Conservation (phyloP, 345 rosid genomes). For the Luvunga scandens region DNA sequence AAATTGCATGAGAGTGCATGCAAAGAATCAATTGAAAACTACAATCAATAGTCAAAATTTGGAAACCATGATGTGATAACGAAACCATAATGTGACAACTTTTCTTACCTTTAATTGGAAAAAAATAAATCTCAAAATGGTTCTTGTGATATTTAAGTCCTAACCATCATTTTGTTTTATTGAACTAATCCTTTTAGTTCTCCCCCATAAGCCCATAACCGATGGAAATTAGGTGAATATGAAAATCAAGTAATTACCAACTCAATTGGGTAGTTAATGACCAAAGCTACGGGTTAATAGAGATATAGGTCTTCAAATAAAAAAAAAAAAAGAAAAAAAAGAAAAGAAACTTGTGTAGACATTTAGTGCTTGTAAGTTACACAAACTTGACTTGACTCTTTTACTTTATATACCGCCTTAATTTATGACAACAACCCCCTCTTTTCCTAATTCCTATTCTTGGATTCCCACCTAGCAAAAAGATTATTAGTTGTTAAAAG, state of each 20-base stretch:
- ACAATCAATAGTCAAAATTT: not conserved
- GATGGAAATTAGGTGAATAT: not conserved
- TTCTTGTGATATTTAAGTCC: not conserved
- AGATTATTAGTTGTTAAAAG: not conserved
- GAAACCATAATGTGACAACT: not conserved
- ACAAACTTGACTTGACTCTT: conserved; percentile 11
- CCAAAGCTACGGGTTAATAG: not conserved
- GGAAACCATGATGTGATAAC: not conserved
- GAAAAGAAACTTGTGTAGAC: not conserved
- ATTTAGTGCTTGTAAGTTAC: conserved; percentile 17
- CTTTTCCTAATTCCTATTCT: not conserved
- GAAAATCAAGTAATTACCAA: not conserved
- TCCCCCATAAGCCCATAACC: not conserved
- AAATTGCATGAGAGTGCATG: conserved; percentile 4
- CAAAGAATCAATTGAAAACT: not conserved
- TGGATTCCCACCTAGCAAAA: not conserved
- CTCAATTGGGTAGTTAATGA: not conserved
- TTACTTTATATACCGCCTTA: not conserved
- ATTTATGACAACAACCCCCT: not conserved
- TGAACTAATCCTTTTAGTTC: not conserved
- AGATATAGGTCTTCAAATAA: not conserved
- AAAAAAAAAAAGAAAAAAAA: not conserved
- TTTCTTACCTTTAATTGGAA: not conserved
- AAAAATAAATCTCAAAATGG: no score
- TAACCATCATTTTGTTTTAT: not conserved